A percentile compares a stretch with the other conserved stretches of the same genome.
phyloP scores from a whole-genome alignment of 2,329 filamentous ascomycete species.

The Fonsecaea multimorphosa region DNA sequence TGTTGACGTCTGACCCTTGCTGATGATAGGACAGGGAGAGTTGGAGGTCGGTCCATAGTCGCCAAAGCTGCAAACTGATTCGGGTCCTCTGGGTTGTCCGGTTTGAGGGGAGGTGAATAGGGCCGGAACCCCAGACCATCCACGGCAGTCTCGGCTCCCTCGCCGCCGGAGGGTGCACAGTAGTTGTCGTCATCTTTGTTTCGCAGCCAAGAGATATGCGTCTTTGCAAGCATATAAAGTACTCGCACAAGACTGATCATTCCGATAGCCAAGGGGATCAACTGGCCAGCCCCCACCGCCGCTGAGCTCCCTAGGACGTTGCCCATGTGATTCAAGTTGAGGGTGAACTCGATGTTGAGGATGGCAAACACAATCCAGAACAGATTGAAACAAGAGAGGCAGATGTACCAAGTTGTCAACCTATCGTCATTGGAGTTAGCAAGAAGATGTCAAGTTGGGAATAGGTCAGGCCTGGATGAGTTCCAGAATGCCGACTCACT shows the following conservation, averaged over 20 bases:
- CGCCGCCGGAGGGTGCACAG: too few relatives aligned
- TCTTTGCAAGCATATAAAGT: constrained; percentile 13
- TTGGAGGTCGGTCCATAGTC: too few relatives aligned
- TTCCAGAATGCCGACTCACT: constrained; percentile 12
- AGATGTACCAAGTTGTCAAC: constrained; percentile 17
- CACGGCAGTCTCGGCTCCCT: too few relatives aligned
- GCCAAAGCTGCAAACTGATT: too few relatives aligned
- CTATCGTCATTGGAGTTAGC: neutral
- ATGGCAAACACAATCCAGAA: constrained; percentile 30
- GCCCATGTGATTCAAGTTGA: constrained; percentile 30
- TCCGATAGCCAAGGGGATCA: constrained; percentile 24
- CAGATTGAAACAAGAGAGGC: constrained; percentile 28
- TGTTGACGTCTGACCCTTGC: too few relatives aligned
- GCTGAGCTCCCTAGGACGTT: constrained; percentile 18
- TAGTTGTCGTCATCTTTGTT: constrained; percentile 7
- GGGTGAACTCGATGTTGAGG: constrained; percentile 29
- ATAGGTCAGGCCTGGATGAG: neutral
- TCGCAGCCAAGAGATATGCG: constrained; percentile 7
- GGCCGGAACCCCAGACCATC: too few relatives aligned
- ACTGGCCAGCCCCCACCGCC: constrained; percentile 17
- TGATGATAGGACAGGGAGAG: too few relatives aligned
- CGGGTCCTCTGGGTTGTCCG: too few relatives aligned
- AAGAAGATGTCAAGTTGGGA: too few relatives aligned
- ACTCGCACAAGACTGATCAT: constrained; percentile 22
- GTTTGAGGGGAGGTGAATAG: too few relatives aligned